Evolutionary conservation across 2,329 filamentous ascomycete genomes (phyloP).

Genomic region (Dothiorella sarmentorum): DNA sequence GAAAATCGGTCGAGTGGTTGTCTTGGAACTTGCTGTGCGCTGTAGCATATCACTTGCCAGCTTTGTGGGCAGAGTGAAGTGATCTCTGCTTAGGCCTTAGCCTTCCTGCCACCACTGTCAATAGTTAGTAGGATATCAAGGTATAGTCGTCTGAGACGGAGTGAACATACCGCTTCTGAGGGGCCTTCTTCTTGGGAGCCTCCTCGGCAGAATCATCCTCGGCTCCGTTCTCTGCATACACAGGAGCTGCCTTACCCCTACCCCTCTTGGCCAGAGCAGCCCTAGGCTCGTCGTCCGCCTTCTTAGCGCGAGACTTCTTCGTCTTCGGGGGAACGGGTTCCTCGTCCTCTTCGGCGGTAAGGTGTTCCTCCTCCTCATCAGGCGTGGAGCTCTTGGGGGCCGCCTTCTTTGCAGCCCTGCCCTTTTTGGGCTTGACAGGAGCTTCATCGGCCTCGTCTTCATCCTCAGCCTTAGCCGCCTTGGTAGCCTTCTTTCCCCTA

Average conservation of each 20-base stretch:
- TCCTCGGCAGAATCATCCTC: constrained; percentile 1
- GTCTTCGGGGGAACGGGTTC: constrained; percentile 33
- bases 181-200: constrained; percentile 3
- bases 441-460: constrained; percentile 17
- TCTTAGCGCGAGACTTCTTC: constrained; percentile 37
- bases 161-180: constrained; percentile 11
- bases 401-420: constrained; percentile 21
- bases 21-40: not conserved
- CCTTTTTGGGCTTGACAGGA: constrained; percentile 19
- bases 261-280: not conserved
- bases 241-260: not conserved
- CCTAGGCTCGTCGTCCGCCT: constrained; percentile 23
- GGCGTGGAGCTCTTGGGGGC: constrained; percentile 19
- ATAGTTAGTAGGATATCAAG: not conserved
- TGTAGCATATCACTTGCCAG: not conserved
- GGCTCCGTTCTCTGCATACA: not conserved
- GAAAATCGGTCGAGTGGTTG: not conserved
- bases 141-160: not conserved
- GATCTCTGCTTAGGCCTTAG: not conserved
- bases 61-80: not conserved
- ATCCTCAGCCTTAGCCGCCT: constrained; percentile 20
- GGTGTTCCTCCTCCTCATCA: constrained; percentile 29
- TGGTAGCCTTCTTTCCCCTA: constrained; percentile 29
- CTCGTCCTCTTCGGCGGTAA: constrained; percentile 24
- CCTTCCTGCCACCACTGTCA: constrained; percentile 5